Percentiles rank a stretch among this genome's conserved stretches.
phyloP scores from a whole-genome alignment of 163 green algal genomes.

The Scenedesmus sp. region DNA sequence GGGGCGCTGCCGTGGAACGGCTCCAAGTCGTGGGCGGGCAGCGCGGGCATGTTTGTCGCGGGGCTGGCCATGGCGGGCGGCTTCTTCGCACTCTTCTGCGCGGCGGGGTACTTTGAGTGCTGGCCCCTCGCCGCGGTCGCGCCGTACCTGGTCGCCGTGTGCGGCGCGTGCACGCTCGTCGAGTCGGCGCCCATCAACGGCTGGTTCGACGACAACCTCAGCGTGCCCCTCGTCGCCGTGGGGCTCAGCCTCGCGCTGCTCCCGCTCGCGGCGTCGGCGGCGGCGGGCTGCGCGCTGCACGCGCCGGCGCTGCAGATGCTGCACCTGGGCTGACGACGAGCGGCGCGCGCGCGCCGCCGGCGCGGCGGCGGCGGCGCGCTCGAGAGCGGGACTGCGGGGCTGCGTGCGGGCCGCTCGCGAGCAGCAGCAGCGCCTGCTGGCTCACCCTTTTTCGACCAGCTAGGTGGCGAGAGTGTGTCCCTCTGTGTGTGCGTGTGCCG shows the following conservation, averaged over 20 bases:
- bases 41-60: conserved; percentile 85
- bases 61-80: conserved; percentile 64
- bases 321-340: conserved; percentile 21
- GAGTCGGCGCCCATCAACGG: conserved; percentile 87
- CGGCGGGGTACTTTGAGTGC: conserved; percentile 66
- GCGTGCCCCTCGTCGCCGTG: conserved; percentile 77
- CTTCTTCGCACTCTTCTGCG: conserved; percentile 65
- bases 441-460: too few relatives aligned
- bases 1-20: conserved; percentile 41
- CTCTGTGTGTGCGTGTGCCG: too few relatives aligned
- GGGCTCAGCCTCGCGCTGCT: conserved; percentile 70
- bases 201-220: conserved; percentile 91
- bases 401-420: too few relatives aligned
- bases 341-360: too few relatives aligned
- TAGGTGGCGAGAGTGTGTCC: too few relatives aligned
- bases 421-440: too few relatives aligned
- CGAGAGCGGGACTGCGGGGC: too few relatives aligned
- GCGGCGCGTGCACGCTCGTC: conserved; percentile 67
- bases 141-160: conserved; percentile 58
- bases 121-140: conserved; percentile 40
- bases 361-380: too few relatives aligned
- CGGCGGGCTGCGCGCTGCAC: background rate
- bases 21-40: conserved; percentile 79
- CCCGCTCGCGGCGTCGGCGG: conserved; percentile 35
- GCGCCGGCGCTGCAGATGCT: conserved; percentile 17